Evolutionary conservation across 2,329 filamentous ascomycete species (phyloP).

Genomic region (Botrytis elliptica): DNA sequence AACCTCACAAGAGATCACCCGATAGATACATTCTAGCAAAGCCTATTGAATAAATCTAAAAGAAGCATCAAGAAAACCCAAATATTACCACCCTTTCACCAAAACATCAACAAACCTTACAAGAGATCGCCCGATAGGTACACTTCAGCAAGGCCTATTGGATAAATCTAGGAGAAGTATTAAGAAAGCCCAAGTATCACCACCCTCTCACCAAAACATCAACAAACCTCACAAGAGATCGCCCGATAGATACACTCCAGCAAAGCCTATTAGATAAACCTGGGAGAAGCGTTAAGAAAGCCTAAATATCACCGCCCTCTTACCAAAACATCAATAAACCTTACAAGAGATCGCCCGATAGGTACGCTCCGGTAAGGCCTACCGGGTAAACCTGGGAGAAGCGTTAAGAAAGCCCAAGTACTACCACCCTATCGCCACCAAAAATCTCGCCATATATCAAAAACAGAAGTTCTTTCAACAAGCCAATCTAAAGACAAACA

Average conservation of each 20-base stretch:
- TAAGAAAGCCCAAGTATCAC: neutral
- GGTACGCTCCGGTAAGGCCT: neutral
- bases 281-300: conserved; percentile 1
- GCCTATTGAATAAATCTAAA: too few species aligned
- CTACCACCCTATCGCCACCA: neutral
- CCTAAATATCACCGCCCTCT: neutral
- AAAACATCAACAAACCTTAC: neutral
- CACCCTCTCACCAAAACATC: neutral
- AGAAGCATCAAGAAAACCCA: too few species aligned
- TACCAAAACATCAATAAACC: neutral
- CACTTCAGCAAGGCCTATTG: neutral
- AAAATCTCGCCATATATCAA: neutral
- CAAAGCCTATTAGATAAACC: neutral
- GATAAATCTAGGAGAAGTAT: neutral
- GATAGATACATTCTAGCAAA: neutral
- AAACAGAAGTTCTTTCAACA: neutral
- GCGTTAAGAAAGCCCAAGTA: neutral
- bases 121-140: neutral
- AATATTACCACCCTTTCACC: too few species aligned
- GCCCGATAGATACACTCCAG: neutral
- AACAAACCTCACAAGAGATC: neutral
- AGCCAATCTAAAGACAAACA: neutral
- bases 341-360: neutral
- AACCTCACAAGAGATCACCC: neutral
- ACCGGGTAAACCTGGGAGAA: neutral